Evolutionary conservation across 768 basidiomycete genomes (phyloP), one percentile per base, ranked within the genome.

Genomic region (Mrakia hoshinonis): DNA sequence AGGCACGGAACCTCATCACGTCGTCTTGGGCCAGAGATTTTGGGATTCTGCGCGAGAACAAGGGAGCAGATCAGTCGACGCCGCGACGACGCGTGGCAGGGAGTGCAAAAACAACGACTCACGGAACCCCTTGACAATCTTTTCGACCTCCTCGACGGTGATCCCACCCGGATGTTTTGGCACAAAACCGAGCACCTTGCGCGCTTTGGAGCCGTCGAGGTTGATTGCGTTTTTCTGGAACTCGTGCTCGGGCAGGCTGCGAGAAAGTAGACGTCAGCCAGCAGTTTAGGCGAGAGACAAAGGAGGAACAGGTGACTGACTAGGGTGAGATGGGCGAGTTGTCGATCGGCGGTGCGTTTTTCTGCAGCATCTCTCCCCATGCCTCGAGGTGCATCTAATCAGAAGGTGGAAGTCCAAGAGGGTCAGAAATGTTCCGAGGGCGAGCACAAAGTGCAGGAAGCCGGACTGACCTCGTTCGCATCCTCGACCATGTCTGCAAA

Each of bases 311-410:
- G 13, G 62, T 29, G 78, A 90, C 88, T 85, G 90, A 87, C 78
- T 91, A 93, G 0, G 90, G 88, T 24, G 83, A 85, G 73, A 92
- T 79, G 1, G 88, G 89, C 0, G 88, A 86, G 71, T 88, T 87
- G 15, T 83, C 82, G 69, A 90, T 82, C 2, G 88, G 87, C 31
- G 89, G 89, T 48, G 85, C 84, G 46, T 90, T 88, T 58, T 80
- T 85, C 26, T 81, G 80, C 75, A 91, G 83, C 87, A 93, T 90
- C 77, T 89, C 84, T 10, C 87, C 89, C 91, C 91, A 93, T 13
- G 85, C 86, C 43, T 69, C 68, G n/a, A 69, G 24, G 43, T 69
- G 68, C 68, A 69, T 69, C 68, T 64, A n/a, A n/a, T n/a, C n/a
- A n/a, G n/a, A n/a, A n/a, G n/a, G n/a, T n/a, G n/a, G n/a, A n/a